Percentiles rank a stretch among this genome's conserved stretches.
phyloP scores from a whole-genome alignment of 352 stramenopile species.

The Phytopythium kandeliae region DNA sequence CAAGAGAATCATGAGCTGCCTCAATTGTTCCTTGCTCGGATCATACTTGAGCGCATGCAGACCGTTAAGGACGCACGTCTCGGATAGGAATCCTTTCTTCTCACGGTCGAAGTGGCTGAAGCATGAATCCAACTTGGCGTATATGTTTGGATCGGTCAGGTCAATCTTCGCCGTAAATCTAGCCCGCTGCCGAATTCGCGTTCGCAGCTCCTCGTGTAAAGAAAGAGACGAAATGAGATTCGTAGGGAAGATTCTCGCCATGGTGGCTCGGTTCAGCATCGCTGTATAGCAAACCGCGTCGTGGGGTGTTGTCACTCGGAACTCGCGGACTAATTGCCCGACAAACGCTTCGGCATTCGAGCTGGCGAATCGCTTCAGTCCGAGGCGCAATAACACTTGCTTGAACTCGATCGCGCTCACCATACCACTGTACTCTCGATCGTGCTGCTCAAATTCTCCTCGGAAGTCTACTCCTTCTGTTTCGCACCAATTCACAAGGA shows the following conservation, averaged over 20 bases:
- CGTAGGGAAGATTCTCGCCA: not conserved
- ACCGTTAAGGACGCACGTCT: constrained; percentile 22
- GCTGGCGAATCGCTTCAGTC: constrained; percentile 17
- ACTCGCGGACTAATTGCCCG: constrained; percentile 53
- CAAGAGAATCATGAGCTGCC: constrained; percentile 27
- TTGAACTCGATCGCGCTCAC: constrained; percentile 52
- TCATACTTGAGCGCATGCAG: constrained; percentile 42
- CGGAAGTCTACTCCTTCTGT: constrained; percentile 37
- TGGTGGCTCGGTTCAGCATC: constrained; percentile 22
- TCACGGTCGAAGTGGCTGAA: constrained; percentile 69
- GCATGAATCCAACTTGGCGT: constrained; percentile 29
- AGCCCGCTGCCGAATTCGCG: constrained; percentile 30
- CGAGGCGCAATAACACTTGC: constrained; percentile 31
- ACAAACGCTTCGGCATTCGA: constrained; percentile 28
- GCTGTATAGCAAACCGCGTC: constrained; percentile 36
- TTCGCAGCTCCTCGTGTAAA: constrained; percentile 36
- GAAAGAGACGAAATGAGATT: constrained; percentile 16
- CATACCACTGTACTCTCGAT: constrained; percentile 34
- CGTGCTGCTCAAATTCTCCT: constrained; percentile 41
- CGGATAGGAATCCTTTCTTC: constrained; percentile 44
- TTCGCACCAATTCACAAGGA: constrained; percentile 31
- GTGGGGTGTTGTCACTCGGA: constrained; percentile 14
- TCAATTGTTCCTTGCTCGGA: constrained; percentile 24
- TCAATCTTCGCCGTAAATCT: constrained; percentile 27
- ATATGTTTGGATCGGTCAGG: constrained; percentile 14